phyloP scores from a whole-genome alignment of 352 stramenopile species.

The Pythium biforme region DNA sequence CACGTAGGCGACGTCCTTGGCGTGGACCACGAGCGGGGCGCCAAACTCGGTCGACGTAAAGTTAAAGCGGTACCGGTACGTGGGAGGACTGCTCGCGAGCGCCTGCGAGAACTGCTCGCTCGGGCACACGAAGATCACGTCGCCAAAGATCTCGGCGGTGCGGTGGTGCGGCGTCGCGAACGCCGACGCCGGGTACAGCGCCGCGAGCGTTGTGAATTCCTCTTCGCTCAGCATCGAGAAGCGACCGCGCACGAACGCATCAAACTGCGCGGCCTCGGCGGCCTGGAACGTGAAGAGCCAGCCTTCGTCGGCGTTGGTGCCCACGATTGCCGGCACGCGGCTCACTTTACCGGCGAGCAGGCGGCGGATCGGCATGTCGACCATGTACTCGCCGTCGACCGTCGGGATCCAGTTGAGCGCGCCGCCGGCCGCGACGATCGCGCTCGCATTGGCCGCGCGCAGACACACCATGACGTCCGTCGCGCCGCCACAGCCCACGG shows the following conservation, averaged over 20 bases:
- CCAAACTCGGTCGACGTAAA: slow-evolving; percentile 1
- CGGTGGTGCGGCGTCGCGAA: slow-evolving; percentile 10
- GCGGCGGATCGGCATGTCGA: slow-evolving; percentile 5
- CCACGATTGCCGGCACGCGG: slow-evolving; percentile 15
- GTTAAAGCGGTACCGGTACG: slow-evolving; percentile 22
- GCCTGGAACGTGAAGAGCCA: slow-evolving; percentile 1
- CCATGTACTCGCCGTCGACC: slow-evolving; percentile 7
- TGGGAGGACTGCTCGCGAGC: background rate
- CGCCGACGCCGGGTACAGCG: slow-evolving; percentile 1
- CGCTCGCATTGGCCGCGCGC: background rate
- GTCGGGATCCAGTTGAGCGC: slow-evolving; percentile 11
- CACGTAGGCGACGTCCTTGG: slow-evolving; percentile 8
- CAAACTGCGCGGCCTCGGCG: background rate
- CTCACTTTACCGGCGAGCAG: slow-evolving; percentile 8
- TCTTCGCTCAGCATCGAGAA: background rate
- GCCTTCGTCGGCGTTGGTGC: slow-evolving; percentile 23
- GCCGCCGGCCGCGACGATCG: background rate
- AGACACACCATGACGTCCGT: slow-evolving; percentile 9
- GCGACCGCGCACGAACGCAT: background rate
- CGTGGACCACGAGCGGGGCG: slow-evolving; percentile 1
- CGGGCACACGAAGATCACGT: slow-evolving; percentile 16
- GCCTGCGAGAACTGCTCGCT: slow-evolving; percentile 9
- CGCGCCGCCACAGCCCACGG: background rate
- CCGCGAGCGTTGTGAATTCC: background rate
- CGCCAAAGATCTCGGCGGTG: slow-evolving; percentile 4